A percentile compares a stretch with the other conserved stretches of the same genome.
These are phyloP conservation scores for Adansonia gregorii DNA, from an alignment of 441 rosid species.

Conservation along the genomic window DNA sequence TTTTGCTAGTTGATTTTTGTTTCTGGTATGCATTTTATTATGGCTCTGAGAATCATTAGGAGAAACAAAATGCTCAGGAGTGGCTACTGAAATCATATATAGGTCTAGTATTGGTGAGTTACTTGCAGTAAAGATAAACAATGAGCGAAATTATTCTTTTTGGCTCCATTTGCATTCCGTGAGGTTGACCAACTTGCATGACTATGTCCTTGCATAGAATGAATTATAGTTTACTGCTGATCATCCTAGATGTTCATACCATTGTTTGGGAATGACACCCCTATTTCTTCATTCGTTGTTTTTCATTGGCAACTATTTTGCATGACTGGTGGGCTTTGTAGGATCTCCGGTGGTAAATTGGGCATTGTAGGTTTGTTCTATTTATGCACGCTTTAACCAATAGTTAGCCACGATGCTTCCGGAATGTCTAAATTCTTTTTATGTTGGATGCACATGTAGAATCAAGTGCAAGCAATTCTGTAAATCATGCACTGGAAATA, in stretches of 20 bases:
- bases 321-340: not conserved
- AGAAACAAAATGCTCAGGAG: constrained; percentile 20
- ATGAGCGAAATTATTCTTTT: not conserved
- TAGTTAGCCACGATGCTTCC: constrained; percentile 11
- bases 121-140: not conserved
- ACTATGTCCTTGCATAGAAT: not conserved
- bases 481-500: constrained; percentile 52
- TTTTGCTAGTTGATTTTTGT: not conserved
- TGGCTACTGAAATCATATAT: not conserved
- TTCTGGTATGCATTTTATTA: not conserved
- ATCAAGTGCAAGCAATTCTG: constrained; percentile 45
- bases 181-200: constrained; percentile 16
- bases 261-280: not conserved
- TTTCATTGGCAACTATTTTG: not conserved
- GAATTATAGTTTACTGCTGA: not conserved
- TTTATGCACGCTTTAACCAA: constrained; percentile 19
- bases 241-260: constrained; percentile 2
- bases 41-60: constrained; percentile 21
- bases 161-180: not conserved
- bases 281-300: not conserved
- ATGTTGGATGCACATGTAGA: constrained; percentile 50
- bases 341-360: not conserved
- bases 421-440: constrained; percentile 21
- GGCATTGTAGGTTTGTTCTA: not conserved
- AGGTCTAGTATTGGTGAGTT: not conserved